Evolutionary conservation across 495 filamentous ascomycete species (phyloP).

Genomic region (Letharia lupina): DNA sequence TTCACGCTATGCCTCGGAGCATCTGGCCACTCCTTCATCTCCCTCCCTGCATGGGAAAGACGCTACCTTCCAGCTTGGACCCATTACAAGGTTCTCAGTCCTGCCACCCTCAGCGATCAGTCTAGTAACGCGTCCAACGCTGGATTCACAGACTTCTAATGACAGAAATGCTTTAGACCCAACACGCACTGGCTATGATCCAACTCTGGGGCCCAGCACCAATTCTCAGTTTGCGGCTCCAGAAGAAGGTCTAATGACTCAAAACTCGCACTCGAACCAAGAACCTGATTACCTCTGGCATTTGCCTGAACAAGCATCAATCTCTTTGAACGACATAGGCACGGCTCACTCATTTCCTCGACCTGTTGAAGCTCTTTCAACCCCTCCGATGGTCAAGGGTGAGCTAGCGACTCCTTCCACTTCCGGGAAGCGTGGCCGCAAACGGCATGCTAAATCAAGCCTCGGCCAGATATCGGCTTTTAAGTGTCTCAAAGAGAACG

Average conservation of each 20-base stretch:
- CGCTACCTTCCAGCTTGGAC: background rate
- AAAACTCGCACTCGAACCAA: background rate
- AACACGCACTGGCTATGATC: background rate
- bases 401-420: background rate
- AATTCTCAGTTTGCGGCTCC: background rate
- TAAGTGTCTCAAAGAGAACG: background rate
- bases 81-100: background rate
- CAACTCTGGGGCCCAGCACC: background rate
- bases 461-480: background rate
- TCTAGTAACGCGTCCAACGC: background rate
- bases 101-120: constrained; percentile 9
- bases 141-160: no score
- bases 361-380: background rate
- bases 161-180: background rate
- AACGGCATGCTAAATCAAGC: constrained; percentile 3
- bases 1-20: background rate
- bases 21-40: background rate
- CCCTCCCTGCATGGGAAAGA: background rate
- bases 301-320: background rate
- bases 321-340: background rate
- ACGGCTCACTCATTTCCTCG: background rate
- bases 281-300: background rate
- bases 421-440: constrained; percentile 1
- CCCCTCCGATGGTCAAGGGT: background rate
- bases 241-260: background rate